Evolutionary conservation across 2,329 filamentous ascomycete genomes (phyloP).

Genomic region (Phialemoniopsis sp.): DNA sequence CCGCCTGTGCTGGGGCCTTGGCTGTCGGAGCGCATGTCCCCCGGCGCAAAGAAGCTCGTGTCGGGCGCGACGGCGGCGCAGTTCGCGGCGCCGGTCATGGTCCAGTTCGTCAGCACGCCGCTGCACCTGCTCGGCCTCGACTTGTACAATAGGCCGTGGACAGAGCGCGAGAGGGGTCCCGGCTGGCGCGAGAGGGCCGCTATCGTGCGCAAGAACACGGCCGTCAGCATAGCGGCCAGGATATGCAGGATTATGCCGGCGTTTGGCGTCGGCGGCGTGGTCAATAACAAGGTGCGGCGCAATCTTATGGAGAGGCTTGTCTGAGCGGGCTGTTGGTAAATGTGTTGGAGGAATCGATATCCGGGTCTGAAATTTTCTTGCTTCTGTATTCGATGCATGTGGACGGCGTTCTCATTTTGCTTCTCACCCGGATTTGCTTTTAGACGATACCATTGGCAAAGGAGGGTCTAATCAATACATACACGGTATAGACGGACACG

Average conservation of each 20-base stretch:
- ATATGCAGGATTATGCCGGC: conserved; percentile 85
- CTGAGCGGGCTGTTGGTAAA: conserved; percentile 8
- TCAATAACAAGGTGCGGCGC: conserved; percentile 70
- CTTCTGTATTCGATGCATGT: conserved; percentile 8
- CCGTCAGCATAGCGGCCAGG: conserved; percentile 66
- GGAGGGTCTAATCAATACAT: too few species aligned
- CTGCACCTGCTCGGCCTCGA: conserved; percentile 83
- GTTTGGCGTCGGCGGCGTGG: conserved; percentile 83
- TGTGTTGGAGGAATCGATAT: neutral
- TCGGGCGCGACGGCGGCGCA: conserved; percentile 66
- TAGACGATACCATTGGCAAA: conserved; percentile 2
- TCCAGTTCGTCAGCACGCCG: conserved; percentile 78
- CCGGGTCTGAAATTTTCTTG: neutral
- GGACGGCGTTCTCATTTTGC: neutral
- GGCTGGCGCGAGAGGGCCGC: conserved; percentile 57
- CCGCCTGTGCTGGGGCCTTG: conserved; percentile 72
- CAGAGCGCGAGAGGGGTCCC: conserved; percentile 23
- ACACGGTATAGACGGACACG: too few species aligned
- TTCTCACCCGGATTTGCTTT: conserved; percentile 6
- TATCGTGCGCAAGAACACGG: conserved; percentile 72
- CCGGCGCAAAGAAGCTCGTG: conserved; percentile 44
- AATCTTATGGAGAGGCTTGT: conserved; percentile 60
- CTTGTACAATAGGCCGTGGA: conserved; percentile 69
- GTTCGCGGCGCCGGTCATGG: conserved; percentile 72
- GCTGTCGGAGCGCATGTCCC: conserved; percentile 51